Percentiles rank a stretch among this genome's conserved stretches.
Evolutionary conservation across 495 filamentous ascomycete species (phyloP).

Genomic region (Talaromyces adpressus): DNA sequence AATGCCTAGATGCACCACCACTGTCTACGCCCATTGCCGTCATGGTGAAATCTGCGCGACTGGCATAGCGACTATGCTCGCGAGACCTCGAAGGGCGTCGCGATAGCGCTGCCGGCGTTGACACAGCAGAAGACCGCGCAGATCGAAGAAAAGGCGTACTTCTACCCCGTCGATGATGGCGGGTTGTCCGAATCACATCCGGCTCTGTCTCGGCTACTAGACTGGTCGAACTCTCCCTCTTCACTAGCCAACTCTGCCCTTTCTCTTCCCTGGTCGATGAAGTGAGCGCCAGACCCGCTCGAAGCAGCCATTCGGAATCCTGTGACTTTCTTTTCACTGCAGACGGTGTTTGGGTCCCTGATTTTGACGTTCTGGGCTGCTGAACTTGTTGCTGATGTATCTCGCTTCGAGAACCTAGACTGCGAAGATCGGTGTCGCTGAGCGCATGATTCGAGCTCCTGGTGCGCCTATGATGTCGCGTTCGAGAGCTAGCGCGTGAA

Average conservation of each 20-base stretch:
- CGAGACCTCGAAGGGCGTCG: conserved; percentile 28
- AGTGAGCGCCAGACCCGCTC: conserved; percentile 64
- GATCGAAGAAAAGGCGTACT: conserved; percentile 24
- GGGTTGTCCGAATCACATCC: conserved; percentile 22
- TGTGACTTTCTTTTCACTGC: conserved; percentile 8
- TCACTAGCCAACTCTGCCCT: conserved; percentile 71
- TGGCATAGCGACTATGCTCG: conserved; percentile 24
- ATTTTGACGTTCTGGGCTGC: conserved; percentile 11
- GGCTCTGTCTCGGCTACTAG: conserved; percentile 43
- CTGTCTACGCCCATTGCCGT: conserved; percentile 18
- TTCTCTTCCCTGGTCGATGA: conserved; percentile 66
- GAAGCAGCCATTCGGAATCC: conserved; percentile 68
- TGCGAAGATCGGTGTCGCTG: conserved; percentile 32
- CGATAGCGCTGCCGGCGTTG: conserved; percentile 28
- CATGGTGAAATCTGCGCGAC: conserved; percentile 32
- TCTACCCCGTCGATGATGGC: conserved; percentile 13
- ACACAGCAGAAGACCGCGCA: conserved; percentile 14
- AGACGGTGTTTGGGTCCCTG: conserved; percentile 4
- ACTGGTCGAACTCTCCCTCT: conserved; percentile 65
- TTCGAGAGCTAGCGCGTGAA: conserved; percentile 38
- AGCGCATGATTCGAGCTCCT: conserved; percentile 29
- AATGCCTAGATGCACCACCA: not conserved
- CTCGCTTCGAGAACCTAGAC: conserved; percentile 15
- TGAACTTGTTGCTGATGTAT: conserved; percentile 19
- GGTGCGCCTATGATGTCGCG: conserved; percentile 29